Conservation (phyloP, 495 filamentous ascomycete genomes). For the Emericellopsis terricola region DNA sequence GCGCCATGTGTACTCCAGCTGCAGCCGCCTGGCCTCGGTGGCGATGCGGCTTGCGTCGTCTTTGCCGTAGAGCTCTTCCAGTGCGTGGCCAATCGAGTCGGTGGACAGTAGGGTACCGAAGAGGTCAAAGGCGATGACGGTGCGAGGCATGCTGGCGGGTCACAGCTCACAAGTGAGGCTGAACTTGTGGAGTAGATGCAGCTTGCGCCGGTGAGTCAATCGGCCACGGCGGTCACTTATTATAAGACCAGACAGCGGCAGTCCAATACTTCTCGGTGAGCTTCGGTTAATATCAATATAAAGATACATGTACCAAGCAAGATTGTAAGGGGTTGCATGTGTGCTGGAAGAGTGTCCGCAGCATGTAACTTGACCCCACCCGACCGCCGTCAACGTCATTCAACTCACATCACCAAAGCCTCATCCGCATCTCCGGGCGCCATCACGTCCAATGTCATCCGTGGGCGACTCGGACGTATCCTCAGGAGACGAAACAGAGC, state of each 20-base stretch:
- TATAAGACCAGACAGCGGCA: not conserved
- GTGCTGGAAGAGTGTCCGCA: no score
- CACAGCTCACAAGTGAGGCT: not conserved
- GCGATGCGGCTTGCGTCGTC: slow-evolving; percentile 38
- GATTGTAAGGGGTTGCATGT: no score
- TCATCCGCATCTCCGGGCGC: no score
- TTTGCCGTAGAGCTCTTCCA: slow-evolving; percentile 30
- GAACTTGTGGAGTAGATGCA: not conserved
- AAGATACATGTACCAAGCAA: no score
- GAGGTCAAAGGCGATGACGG: slow-evolving; percentile 52
- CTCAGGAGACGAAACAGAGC: slow-evolving; percentile 8
- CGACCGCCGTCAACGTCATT: no score
- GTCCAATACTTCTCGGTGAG: not conserved
- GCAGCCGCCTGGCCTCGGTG: slow-evolving; percentile 31
- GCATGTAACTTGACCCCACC: no score
- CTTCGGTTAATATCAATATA: not conserved
- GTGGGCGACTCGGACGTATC: no score
- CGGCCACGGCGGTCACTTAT: not conserved
- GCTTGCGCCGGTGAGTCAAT: not conserved
- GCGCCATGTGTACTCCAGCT: slow-evolving; percentile 73
- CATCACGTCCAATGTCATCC: no score
- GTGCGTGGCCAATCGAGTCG: slow-evolving; percentile 39
- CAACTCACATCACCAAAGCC: no score
- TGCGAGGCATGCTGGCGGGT: slow-evolving; percentile 5
- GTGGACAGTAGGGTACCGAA: slow-evolving; percentile 62